Evolutionary conservation across 176 grass and related monocot species (phyloP).

Genomic region (Aegilops tauschii): DNA sequence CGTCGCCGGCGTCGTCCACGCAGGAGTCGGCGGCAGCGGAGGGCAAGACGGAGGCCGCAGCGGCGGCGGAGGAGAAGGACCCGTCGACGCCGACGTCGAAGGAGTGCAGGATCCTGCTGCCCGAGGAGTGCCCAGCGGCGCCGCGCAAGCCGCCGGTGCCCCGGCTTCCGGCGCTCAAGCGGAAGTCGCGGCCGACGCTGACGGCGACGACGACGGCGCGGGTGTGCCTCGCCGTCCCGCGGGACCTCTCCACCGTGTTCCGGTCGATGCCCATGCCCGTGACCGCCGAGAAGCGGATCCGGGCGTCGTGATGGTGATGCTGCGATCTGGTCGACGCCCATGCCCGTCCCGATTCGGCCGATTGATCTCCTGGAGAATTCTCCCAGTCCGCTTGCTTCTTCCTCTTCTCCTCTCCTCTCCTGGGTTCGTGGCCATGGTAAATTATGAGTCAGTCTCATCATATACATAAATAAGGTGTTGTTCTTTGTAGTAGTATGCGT

Average conservation of each 20-base stretch:
- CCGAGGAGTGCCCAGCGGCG: constrained; percentile 49
- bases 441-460: constrained; percentile 13
- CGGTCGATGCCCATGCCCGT: constrained; percentile 30
- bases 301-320: constrained; percentile 29
- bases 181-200: constrained; percentile 28
- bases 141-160: constrained; percentile 48
- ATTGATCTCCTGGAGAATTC: constrained; percentile 34
- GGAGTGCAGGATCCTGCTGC: constrained; percentile 42
- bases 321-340: background rate
- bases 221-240: constrained; percentile 42
- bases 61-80: background rate
- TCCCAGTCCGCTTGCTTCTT: background rate
- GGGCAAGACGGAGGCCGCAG: background rate
- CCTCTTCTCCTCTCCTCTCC: background rate
- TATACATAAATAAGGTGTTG: constrained; percentile 42
- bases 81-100: constrained; percentile 62
- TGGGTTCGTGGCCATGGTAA: constrained; percentile 41
- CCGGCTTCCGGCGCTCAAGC: constrained; percentile 19
- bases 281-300: constrained; percentile 76
- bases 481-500: constrained; percentile 3
- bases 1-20: background rate
- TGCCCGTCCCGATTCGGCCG: background rate
- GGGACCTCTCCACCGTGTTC: constrained; percentile 65
- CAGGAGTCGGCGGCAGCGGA: background rate
- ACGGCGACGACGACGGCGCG: background rate